Evolutionary conservation across 192 early-diverging fungal genomes (phyloP), one percentile per base, ranked within the genome.

Genomic region (Coemansia umbellata): DNA sequence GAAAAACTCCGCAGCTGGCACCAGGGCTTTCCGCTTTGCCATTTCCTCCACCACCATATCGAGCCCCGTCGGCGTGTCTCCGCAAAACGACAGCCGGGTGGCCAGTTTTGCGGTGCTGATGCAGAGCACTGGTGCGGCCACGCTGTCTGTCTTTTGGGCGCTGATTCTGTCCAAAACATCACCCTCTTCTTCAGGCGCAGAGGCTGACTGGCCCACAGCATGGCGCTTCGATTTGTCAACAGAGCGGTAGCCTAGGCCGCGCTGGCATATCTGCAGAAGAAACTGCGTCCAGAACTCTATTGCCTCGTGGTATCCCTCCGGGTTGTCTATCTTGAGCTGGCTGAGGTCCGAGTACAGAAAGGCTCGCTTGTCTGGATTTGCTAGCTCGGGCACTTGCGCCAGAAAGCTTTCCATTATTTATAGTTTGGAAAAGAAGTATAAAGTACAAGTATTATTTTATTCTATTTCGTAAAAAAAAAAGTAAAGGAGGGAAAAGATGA

Each of bases 261-360:
- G 28, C 15, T 33, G 33, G 47, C 63, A 63, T 5, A 50, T 53
- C 9, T 21, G 19, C 13, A 39, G 15, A 5, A 66, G 58, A 19
- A 73, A 37, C 8, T 11, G 35, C 6, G 43, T 35, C 71, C 71
- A 74, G 60, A 74, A 66, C 9, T 36, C 51, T 3, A 47, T 19
- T 8, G 72, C 72, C 24, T 68, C 60, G 22, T n/a, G 19, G 45
- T 63, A 63, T 9, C 60, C 61, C 11, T 75, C 72, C 2, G 72
- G 71, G 55, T 74, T 66, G 43, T 74, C 64, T 9, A 48, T n/a
- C 11, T 50, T 42, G n/a, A 58, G 66, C 9, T 40, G 44, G 23
- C 31, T 17, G 27, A 63, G 65, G 57, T 68, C 72, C 13, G 72
- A 68, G 43, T 63, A 75, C 3, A 75, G 54, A 32, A 75, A 75